Base-by-base conservation (phyloP, 2,329 filamentous ascomycete genomes). In the Ophiocordyceps australis region DNA sequence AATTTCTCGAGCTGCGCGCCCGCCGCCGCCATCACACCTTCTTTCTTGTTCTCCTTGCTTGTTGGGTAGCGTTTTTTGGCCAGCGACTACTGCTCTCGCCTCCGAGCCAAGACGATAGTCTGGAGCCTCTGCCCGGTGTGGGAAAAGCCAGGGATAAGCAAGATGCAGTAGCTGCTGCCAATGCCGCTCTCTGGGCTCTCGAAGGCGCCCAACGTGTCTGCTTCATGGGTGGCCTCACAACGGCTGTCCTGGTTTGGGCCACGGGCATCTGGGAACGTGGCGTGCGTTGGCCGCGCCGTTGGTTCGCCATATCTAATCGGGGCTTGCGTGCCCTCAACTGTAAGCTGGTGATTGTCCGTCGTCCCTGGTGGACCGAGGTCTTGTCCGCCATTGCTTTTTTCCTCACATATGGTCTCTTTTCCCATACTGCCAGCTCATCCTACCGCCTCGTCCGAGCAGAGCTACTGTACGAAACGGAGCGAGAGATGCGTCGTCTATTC, bases 231-330 rank as follows among this genome's bases (percentile, higher is more conserved):
- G 89, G 89, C 24, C 65, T 92, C 31, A 75, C 94, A 31, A 94
- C 85, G 1, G 77, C 71, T 19, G 63, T 83, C 22, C 60, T 98
- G 19, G 75, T 95, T 37, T 94, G 85, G 81, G 85, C 74, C 11
- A 94, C 86, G 0, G 89, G 89, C 16, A 85, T 94, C 49, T 98
- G 86, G 79, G 86, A 95, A 43, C 71, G 86, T 29, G 89, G 89
- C 17, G 76, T 98, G 28, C 70, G 85, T 34, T 95, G 89, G 85
- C 89, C 89, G 25, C 64, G 86, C 28, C 71, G 82, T 37, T 95
- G 89, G 80, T 74, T 95, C 38, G 72, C 66, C 37, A 74, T 85
- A 33, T 79, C 85, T 20, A 98, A 98, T 47, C 66, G 89, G 28
- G 89, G 89, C 9, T 59, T 98, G 35, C 67, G 89, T 32, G 77